A percentile compares a stretch with the other conserved stretches of the same genome.
These are phyloP conservation scores for Gracilariopsis chorda DNA, from an alignment of 23 red algal genomes.

Conservation along the genomic window DNA sequence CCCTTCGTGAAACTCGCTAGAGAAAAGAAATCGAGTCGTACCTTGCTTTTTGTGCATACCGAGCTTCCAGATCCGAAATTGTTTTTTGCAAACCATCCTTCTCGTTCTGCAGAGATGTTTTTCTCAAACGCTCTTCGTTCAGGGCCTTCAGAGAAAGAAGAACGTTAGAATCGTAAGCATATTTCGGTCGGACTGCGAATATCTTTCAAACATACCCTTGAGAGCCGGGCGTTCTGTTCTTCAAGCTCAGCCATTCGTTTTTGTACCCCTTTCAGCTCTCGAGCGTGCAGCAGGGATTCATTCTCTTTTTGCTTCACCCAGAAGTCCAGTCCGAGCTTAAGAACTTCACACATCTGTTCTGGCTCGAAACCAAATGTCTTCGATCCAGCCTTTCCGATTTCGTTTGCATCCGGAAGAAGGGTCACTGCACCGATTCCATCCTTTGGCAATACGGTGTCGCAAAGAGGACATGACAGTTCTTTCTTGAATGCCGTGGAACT, in stretches of 20 bases:
- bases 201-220: constrained; percentile 34
- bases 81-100: constrained; percentile 34
- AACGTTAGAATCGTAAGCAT: neutral
- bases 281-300: constrained; percentile 36
- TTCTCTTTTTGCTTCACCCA: constrained; percentile 60
- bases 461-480: constrained; percentile 59
- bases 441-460: constrained; percentile 69
- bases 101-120: constrained; percentile 53
- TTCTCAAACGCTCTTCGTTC: constrained; percentile 51
- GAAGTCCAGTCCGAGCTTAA: constrained; percentile 53
- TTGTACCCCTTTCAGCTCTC: neutral
- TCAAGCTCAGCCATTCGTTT: neutral
- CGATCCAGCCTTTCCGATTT: constrained; percentile 18
- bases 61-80: constrained; percentile 48
- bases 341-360: constrained; percentile 31
- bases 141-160: neutral
- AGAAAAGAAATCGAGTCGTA: neutral
- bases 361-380: constrained; percentile 52
- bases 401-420: neutral
- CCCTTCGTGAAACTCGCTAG: neutral
- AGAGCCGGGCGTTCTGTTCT: constrained; percentile 5
- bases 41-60: constrained; percentile 56
- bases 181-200: too few species aligned
- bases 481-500: constrained; percentile 30
- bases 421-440: constrained; percentile 52